Base-by-base conservation (phyloP, 2,329 filamentous ascomycete species). In the Phialophora verrucosa region DNA sequence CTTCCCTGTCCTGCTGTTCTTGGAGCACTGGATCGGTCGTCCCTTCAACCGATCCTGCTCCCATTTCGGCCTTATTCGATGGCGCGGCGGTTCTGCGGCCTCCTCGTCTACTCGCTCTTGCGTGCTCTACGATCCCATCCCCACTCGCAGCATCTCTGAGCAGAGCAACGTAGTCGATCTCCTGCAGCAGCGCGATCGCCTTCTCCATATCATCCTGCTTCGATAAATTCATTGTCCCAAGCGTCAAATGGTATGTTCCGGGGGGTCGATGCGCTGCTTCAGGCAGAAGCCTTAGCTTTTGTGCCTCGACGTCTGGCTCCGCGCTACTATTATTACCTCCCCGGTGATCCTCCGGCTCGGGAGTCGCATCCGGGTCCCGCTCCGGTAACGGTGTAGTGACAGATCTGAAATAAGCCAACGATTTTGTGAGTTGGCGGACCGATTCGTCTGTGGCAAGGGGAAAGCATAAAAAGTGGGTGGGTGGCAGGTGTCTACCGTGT, bases 181-280 rank as follows among this genome's bases (percentile, higher is more conserved):
- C 75, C 11, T 79, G 66, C 0, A 88, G 75, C 14, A 83, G 76
- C 0, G 72, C 51, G 27, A 81, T 70, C 0, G 85, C 87, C 32
- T 78, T 76, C 0, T 82, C 73, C 2, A 89, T 69, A 0, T 78
- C 76, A 54, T 84, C 81, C 2, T 81, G 77, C 2, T 80, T 82
- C 2, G 82, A 78, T 10, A 97, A 84, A 70, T 85, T 90, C 90
- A 97, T 93, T 1, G 96, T 91, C 0, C 93, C 93, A 0, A 97
- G 83, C 0, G 93, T 97, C 2, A 96, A 81, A 78, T 98, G 94
- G 56, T 97, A 78, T 0, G 92, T 93, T 0, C 91, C 91, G 0
- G 91, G 78, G 0, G 92, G 92, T 31, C 93, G 83, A 59, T 97
- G 80, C 1, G 92, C 92, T 62, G 84, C 84, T 35, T 81, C 76